Evolutionary conservation across 139 green algal genomes (phyloP).

Genomic region (Coelastrella sp.): DNA sequence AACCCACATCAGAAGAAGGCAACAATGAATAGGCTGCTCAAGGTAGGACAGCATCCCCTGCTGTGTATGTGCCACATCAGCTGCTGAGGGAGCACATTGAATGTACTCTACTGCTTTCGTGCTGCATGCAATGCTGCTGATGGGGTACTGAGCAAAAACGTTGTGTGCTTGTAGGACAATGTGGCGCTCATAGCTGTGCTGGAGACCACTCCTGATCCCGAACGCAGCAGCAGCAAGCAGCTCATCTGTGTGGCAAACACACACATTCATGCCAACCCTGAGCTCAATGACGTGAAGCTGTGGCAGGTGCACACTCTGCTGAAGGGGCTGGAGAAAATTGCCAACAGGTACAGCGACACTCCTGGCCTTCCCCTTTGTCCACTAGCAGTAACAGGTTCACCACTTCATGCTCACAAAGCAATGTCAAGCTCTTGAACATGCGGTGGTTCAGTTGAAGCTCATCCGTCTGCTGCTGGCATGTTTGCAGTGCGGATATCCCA

Average conservation of each 20-base stretch:
- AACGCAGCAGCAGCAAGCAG: constrained; percentile 65
- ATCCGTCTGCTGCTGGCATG: not conserved
- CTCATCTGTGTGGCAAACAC: constrained; percentile 99
- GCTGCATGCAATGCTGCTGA: not conserved
- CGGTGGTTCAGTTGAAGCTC: too few relatives aligned
- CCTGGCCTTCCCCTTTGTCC: too few relatives aligned
- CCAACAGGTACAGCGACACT: constrained; percentile 69
- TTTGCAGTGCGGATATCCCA: constrained; percentile 87
- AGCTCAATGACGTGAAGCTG: constrained; percentile 98
- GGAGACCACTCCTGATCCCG: constrained; percentile 82
- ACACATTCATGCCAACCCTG: constrained; percentile 98
- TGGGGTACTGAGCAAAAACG: too few relatives aligned
- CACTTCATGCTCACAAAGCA: too few relatives aligned
- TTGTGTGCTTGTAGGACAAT: constrained; percentile 82
- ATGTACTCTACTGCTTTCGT: too few relatives aligned
- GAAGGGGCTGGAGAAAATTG: constrained; percentile 99
- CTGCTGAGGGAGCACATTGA: too few relatives aligned
- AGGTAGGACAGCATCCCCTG: too few relatives aligned
- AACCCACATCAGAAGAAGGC: constrained; percentile 91
- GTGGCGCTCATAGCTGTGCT: constrained; percentile 97
- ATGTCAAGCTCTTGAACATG: too few relatives aligned
- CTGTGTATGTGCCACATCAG: too few relatives aligned
- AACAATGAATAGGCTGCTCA: constrained; percentile 94
- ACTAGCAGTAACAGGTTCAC: too few relatives aligned
- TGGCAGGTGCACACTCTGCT: constrained; percentile 99